Conservation (phyloP, 306 rosid genomes). For the Mimosa bimucronata region DNA sequence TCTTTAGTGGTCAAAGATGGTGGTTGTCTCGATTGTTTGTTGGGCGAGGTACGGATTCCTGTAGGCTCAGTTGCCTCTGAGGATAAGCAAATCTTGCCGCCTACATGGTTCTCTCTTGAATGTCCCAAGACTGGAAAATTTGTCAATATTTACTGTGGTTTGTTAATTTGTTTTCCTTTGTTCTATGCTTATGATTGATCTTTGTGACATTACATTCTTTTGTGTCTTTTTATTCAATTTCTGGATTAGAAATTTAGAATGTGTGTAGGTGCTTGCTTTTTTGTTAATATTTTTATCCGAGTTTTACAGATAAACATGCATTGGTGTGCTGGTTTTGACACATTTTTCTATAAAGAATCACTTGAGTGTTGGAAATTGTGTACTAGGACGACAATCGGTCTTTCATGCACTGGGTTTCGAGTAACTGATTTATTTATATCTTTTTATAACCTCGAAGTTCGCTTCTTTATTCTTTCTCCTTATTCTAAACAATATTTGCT, state of each 20-base stretch:
- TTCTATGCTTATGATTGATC: not conserved
- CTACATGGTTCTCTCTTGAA: slow-evolving; percentile 74
- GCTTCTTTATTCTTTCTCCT: not conserved
- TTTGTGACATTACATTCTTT: not conserved
- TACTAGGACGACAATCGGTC: not conserved
- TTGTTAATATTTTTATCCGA: slow-evolving; percentile 5
- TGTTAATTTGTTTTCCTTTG: slow-evolving; percentile 34
- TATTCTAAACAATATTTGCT: not conserved
- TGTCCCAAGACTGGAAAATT: slow-evolving; percentile 51
- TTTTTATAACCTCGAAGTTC: not conserved
- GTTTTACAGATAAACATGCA: not conserved
- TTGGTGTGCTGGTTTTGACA: not conserved
- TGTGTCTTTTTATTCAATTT: not conserved
- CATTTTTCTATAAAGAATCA: not conserved
- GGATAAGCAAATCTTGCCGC: slow-evolving; percentile 59
- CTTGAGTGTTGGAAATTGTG: slow-evolving; percentile 14
- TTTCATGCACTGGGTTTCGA: slow-evolving; percentile 22
- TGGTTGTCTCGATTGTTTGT: slow-evolving; percentile 41
- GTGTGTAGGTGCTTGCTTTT: not conserved
- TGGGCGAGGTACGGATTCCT: slow-evolving; percentile 68
- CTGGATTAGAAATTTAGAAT: not conserved
- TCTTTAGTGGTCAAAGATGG: slow-evolving; percentile 37
- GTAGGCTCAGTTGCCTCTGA: slow-evolving; percentile 49
- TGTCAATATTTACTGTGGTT: slow-evolving; percentile 63
- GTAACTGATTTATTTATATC: not conserved